phyloP scores from a whole-genome alignment of 83 land plant genomes.

The Picea engelmannii region DNA sequence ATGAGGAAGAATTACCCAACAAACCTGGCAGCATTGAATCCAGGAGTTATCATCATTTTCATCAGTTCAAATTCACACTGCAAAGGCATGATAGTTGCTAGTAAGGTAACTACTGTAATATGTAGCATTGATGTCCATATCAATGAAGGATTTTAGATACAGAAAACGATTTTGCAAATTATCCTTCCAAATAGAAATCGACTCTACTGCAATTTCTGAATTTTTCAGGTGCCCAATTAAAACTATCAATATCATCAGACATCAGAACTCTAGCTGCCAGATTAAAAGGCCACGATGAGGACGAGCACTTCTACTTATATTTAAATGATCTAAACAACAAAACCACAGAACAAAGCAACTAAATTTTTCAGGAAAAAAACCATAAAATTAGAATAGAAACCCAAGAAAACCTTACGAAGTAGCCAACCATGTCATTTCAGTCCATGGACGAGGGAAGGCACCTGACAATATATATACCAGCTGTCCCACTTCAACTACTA shows the following conservation, averaged over 20 bases:
- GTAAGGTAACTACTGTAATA: too few species aligned
- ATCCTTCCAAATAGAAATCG: slow-evolving; percentile 38
- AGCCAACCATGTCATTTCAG: slow-evolving; percentile 30
- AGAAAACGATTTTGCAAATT: too few species aligned
- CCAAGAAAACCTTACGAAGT: too few species aligned
- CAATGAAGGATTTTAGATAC: too few species aligned
- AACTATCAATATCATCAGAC: slow-evolving; percentile 27
- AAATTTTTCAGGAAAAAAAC: too few species aligned
- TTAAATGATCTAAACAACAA: too few species aligned
- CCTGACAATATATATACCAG: slow-evolving; percentile 21
- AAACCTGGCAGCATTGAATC: slow-evolving; percentile 42
- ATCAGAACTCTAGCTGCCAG: slow-evolving; percentile 46
- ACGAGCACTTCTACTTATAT: too few species aligned
- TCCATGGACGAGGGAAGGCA: slow-evolving; percentile 30
- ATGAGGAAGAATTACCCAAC: neutral
- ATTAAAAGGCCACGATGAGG: too few species aligned
- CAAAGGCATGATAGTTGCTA: neutral
- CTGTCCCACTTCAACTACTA: slow-evolving; percentile 40
- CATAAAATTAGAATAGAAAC: too few species aligned
- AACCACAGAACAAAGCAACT: too few species aligned
- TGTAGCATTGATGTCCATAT: too few species aligned
- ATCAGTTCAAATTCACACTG: slow-evolving; percentile 34
- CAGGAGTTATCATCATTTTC: slow-evolving; percentile 40
- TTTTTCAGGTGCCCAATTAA: slow-evolving; percentile 24
- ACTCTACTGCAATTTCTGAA: slow-evolving; percentile 32